Base-by-base conservation (phyloP, 2,329 filamentous ascomycete genomes). In the Penicillium sp. region DNA sequence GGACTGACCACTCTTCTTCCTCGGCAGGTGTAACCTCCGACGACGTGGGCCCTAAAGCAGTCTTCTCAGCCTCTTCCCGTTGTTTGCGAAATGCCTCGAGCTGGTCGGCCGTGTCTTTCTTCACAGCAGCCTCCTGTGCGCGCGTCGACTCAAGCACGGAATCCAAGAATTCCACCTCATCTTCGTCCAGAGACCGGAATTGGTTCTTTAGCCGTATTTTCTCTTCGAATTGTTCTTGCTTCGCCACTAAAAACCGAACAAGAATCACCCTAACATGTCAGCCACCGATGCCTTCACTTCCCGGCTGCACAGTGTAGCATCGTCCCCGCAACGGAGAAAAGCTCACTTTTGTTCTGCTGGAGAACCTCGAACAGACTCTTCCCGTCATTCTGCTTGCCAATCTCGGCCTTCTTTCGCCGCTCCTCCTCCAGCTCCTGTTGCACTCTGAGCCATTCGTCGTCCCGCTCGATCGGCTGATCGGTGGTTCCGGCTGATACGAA, bases 81-180 rank as follows among this genome's bases (percentile, higher is more conserved):
- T 84, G 82, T 59, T 78, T 79, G 29, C 84, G 80, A 62, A 88
- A 88, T 1, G 77, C 66, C 42, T 86, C 83, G 11, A 88, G 72
- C 65, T 85, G 82, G 61, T 86, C 83, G 5, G 76, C 74, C 0
- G 84, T 88, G 62, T 88, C 83, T 63, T 80, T 83, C 64, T 78
- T 82, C 45, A 87, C 77, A 4, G 78, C 81, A 2, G 76, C 80
- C 64, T 88, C 85, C 67, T 85, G 78, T 23, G 79, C 80, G 26
- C 84, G 77, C 26, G 81, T 83, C 7, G 80, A 81, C 63, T 86
- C 83, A 33, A 84, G 74, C 2, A 88, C 76, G 0, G 82, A 83
- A 59, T 87, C 80, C 3, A 82, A 69, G 58, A 81, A 82, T 3
- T 81, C 80, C 47, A 81, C 72, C 62, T 82, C 80, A 57, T 81